Base-by-base conservation (phyloP, 345 rosid genomes). In the Aquilaria yunnanensis region DNA sequence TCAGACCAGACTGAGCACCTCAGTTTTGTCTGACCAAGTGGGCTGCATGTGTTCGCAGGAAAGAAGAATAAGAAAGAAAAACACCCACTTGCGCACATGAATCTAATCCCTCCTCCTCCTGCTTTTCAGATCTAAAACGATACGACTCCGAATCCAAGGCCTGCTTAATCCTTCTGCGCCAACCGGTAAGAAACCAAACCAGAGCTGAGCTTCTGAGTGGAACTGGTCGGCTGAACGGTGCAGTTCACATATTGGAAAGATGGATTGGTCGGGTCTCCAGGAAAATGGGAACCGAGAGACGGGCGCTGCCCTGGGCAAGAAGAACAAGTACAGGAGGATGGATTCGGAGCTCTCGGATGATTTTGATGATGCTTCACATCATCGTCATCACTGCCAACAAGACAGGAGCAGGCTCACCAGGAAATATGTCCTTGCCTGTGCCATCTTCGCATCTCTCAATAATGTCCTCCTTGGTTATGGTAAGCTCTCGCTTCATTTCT, bases 381-480 rank as follows among this genome's bases (percentile, higher is more conserved):
- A 76, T 66, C 43, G 8, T 0, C 23, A 23, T 23, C 73, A 66
- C 34, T 72, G 66, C 6, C 79, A 58, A 63, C 69, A 70, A 56
- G 64, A 64, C 2, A 77, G 85, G 74, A 72, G 60, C 55, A 75
- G 14, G 45, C 70, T 69, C 45, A 77, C 80, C 49, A 77, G 79
- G 52, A 88, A 73, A 67, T 88, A 81, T 71, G 84, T 91, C 56
- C 51, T 91, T 72, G 83, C 87, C 47, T 92, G 96, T 56, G 97
- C 94, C 50, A 67, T 89, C 73, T 84, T 92, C 68, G 97, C 97
- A 12, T 92, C 98, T 32, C 82, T 92, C 61, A 89, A 84, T 74
- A 79, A 79, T 66, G 98, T 92, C 72, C 92, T 90, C 75, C 97
- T 90, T 59, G 97, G 97, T 32, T 92, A 92, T 66, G 96, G 98